phyloP scores from a whole-genome alignment of 2,329 filamentous ascomycete species.

The Stagonosporopsis rhizophila region DNA sequence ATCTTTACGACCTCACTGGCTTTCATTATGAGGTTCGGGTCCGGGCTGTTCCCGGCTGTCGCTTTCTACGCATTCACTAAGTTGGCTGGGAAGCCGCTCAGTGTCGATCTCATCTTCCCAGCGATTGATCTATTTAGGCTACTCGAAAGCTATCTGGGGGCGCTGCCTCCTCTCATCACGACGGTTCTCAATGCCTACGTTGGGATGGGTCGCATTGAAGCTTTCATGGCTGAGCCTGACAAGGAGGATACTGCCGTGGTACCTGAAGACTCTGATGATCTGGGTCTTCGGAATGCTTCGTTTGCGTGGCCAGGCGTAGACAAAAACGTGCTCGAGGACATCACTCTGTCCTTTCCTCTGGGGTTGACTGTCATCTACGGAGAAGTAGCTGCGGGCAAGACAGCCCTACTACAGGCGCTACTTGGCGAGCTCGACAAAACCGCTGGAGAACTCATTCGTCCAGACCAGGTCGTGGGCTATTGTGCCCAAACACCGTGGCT shows the following conservation, averaged over 20 bases:
- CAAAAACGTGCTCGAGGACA: constrained; percentile 61
- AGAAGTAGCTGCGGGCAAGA: constrained; percentile 71
- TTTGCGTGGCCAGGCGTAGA: constrained; percentile 80
- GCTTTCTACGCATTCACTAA: constrained; percentile 84
- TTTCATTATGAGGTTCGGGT: constrained; percentile 74
- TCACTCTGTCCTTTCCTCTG: constrained; percentile 61
- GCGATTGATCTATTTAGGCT: constrained; percentile 81
- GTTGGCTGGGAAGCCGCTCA: constrained; percentile 70
- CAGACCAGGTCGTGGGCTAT: constrained; percentile 66
- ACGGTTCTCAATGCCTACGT: constrained; percentile 82
- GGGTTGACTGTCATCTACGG: constrained; percentile 68
- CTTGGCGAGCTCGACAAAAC: constrained; percentile 66
- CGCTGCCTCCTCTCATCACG: constrained; percentile 77
- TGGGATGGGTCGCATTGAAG: constrained; percentile 79
- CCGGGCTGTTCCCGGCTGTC: constrained; percentile 77
- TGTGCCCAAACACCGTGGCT: constrained; percentile 73
- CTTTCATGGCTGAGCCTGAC: constrained; percentile 86
- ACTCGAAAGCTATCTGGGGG: constrained; percentile 75
- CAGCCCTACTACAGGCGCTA: constrained; percentile 65
- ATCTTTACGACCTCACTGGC: constrained; percentile 69
- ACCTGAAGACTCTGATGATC: constrained; percentile 44
- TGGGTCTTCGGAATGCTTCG: constrained; percentile 67
- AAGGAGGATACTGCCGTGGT: constrained; percentile 62
- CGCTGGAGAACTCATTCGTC: constrained; percentile 58
- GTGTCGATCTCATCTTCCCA: constrained; percentile 85